Percentiles rank a stretch among this genome's conserved stretches.
Conservation (phyloP, 225 moss, liverwort and hornwort species). For the Sphagnum tenellum region DNA sequence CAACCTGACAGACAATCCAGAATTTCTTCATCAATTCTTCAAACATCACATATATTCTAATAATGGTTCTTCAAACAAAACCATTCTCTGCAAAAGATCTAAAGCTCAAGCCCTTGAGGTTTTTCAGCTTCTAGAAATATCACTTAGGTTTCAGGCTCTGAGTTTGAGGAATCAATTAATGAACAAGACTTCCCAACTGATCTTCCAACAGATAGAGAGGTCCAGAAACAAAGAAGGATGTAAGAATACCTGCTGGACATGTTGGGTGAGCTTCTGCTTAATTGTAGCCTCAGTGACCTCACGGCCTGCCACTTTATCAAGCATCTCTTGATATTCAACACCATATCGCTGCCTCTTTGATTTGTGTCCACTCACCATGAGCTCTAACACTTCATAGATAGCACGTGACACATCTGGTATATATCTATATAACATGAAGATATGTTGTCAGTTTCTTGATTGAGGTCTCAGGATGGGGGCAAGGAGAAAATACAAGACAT, state of each 20-base stretch:
- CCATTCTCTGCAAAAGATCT: too few species aligned
- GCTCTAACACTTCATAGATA: slow-evolving; percentile 74
- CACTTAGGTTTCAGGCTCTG: too few species aligned
- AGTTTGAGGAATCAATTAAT: too few species aligned
- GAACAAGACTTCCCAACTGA: too few species aligned
- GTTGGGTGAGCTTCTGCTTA: slow-evolving; percentile 77
- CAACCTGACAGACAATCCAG: slow-evolving; percentile 40
- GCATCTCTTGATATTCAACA: slow-evolving; percentile 54
- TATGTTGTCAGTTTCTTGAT: slow-evolving; percentile 1
- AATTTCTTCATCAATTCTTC: neutral
- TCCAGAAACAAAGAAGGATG: too few species aligned
- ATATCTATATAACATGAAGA: slow-evolving; percentile 41
- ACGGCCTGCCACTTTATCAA: slow-evolving; percentile 53
- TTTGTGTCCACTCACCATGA: slow-evolving; percentile 50
- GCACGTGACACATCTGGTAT: slow-evolving; percentile 94
- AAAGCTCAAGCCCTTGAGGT: too few species aligned
- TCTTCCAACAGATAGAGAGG: too few species aligned
- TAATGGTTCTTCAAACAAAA: neutral
- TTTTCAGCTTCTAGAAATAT: too few species aligned
- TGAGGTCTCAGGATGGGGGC: too few species aligned
- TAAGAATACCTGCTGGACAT: slow-evolving; percentile 74
- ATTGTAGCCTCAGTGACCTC: slow-evolving; percentile 69
- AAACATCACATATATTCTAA: neutral
- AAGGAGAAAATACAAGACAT: too few species aligned
- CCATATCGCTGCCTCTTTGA: slow-evolving; percentile 63